A percentile compares a stretch with the other conserved stretches of the same genome.
phyloP scores from a whole-genome alignment of 164 flowering plant species.

The Annona squamosa region DNA sequence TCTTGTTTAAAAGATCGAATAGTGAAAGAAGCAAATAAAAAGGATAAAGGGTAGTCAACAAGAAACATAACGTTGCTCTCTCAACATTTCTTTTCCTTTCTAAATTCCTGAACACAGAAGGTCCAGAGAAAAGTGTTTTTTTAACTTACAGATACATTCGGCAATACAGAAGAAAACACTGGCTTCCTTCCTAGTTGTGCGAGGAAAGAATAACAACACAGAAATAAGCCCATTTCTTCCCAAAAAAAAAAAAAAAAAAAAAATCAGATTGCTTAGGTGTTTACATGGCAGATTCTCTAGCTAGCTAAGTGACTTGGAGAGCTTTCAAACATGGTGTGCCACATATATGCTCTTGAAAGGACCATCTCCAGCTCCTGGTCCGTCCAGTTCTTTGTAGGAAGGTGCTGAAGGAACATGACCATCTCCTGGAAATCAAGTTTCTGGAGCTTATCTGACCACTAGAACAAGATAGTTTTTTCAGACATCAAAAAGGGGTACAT shows the following conservation, averaged over 20 bases:
- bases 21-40: too few relatives aligned
- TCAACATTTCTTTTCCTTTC: background rate
- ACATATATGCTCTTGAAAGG: conserved; percentile 92
- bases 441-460: conserved; percentile 94
- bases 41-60: background rate
- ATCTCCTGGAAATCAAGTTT: conserved; percentile 96
- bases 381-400: conserved; percentile 81
- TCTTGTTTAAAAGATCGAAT: too few relatives aligned
- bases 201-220: background rate
- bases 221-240: background rate
- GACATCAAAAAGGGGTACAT: background rate
- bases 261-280: background rate
- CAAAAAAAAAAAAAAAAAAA: background rate
- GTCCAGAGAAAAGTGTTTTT: background rate
- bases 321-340: conserved; percentile 92
- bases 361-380: conserved; percentile 91
- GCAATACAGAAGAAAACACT: background rate
- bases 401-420: conserved; percentile 97
- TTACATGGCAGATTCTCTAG: conserved; percentile 12
- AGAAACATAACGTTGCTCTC: background rate
- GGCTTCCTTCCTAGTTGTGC: background rate
- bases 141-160: conserved; percentile 2
- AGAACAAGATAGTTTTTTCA: conserved; percentile 10
- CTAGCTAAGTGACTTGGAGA: conserved; percentile 83
- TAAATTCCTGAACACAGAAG: conserved; percentile 1